These are phyloP conservation scores for Pleurotus sapidus DNA, from an alignment of 768 basidiomycete species.

Conservation along the genomic window DNA sequence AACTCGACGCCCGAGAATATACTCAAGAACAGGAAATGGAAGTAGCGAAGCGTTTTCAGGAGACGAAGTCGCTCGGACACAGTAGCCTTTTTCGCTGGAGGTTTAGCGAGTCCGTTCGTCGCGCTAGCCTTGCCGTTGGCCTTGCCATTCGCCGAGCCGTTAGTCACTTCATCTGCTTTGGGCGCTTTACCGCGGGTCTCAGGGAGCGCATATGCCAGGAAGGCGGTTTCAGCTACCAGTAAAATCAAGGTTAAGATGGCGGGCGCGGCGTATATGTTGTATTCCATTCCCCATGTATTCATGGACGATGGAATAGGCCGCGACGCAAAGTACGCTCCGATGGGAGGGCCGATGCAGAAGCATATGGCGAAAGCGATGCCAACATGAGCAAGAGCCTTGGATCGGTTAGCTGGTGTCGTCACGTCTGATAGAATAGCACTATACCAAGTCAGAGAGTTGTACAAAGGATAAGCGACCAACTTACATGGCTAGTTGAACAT, in stretches of 20 bases:
- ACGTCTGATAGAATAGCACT: slow-evolving; percentile 95
- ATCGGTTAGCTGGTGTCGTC: slow-evolving; percentile 74
- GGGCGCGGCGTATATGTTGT: slow-evolving; percentile 92
- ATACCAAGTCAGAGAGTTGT: slow-evolving; percentile 6
- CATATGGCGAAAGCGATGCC: slow-evolving; percentile 97
- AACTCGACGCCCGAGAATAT: slow-evolving; percentile 96
- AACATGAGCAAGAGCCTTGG: slow-evolving; percentile 85
- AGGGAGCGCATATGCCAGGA: slow-evolving; percentile 72
- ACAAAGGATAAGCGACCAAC: slow-evolving; percentile 23
- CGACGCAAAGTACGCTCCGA: slow-evolving; percentile 97
- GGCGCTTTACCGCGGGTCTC: slow-evolving; percentile 69
- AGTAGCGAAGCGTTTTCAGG: slow-evolving; percentile 56
- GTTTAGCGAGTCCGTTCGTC: slow-evolving; percentile 21
- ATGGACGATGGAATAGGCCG: slow-evolving; percentile 65
- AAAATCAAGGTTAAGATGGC: slow-evolving; percentile 80
- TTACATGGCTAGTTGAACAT: slow-evolving; percentile 94
- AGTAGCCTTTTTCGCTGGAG: slow-evolving; percentile 24
- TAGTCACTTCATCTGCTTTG: background rate
- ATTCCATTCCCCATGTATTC: slow-evolving; percentile 51
- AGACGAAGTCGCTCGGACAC: slow-evolving; percentile 50
- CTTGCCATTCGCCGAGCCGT: slow-evolving; percentile 12
- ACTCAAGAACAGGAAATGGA: slow-evolving; percentile 85
- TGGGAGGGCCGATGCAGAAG: slow-evolving; percentile 86
- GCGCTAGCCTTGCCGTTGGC: slow-evolving; percentile 12
- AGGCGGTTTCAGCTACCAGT: slow-evolving; percentile 75